A percentile compares a stretch with the other conserved stretches of the same genome.
Evolutionary conservation across 192 early-diverging fungal genomes (phyloP).

Genomic region (Thoreauomyces humboldtii): DNA sequence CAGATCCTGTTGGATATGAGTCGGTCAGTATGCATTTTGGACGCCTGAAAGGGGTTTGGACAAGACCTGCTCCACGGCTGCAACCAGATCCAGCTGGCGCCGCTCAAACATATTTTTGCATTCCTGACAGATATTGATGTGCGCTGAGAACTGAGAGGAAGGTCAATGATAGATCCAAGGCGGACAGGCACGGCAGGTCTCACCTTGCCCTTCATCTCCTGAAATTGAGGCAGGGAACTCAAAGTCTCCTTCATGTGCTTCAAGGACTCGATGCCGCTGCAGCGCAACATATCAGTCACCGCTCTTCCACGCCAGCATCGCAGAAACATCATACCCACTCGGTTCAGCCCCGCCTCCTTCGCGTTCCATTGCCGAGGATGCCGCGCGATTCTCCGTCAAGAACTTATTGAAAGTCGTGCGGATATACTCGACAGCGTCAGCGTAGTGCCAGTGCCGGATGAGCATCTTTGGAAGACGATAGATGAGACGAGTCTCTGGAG

Average conservation of each 20-base stretch:
- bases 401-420: constrained; percentile 75
- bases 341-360: constrained; percentile 12
- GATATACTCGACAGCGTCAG: constrained; percentile 71
- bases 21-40: constrained; percentile 10
- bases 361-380: constrained; percentile 34
- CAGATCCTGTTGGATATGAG: constrained; percentile 51
- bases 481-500: background rate
- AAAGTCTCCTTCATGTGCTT: constrained; percentile 87
- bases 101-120: constrained; percentile 75
- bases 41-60: background rate
- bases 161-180: background rate
- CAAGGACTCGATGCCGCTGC: constrained; percentile 56
- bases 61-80: constrained; percentile 72
- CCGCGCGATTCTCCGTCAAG: constrained; percentile 73
- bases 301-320: too few species aligned
- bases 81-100: constrained; percentile 64
- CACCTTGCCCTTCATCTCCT: constrained; percentile 71
- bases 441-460: constrained; percentile 80
- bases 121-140: constrained; percentile 83
- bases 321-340: background rate
- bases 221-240: constrained; percentile 79
- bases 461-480: constrained; percentile 30
- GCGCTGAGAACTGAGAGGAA: constrained; percentile 66
- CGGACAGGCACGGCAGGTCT: background rate
- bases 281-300: background rate